Evolutionary conservation across 73 alveolate genomes (phyloP).

Genomic region (Blepharisma stoltei): DNA sequence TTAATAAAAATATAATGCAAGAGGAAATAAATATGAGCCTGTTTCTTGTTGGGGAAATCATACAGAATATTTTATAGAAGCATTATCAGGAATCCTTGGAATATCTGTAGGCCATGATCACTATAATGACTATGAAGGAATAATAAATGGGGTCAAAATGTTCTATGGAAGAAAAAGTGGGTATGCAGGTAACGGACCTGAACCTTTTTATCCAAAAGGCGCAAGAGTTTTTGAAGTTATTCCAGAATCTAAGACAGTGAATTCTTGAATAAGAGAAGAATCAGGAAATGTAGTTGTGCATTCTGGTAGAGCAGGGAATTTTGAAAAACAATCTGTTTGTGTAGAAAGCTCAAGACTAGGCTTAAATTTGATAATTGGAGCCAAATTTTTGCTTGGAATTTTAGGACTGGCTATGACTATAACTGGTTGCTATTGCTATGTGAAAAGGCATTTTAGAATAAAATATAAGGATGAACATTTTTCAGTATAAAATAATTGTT

Average conservation of each 20-base stretch:
- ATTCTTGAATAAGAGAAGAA: conserved; percentile 49
- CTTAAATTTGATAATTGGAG: too few relatives aligned
- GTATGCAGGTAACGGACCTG: conserved; percentile 46
- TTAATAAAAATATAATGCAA: too few relatives aligned
- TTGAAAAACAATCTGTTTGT: background rate
- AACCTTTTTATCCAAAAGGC: conserved; percentile 27
- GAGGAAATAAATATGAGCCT: conserved; percentile 47
- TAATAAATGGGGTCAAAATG: conserved; percentile 32
- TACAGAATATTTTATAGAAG: conserved; percentile 48
- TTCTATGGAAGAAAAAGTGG: conserved; percentile 67
- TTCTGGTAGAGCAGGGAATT: background rate
- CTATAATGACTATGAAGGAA: conserved; percentile 48
- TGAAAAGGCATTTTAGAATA: too few relatives aligned
- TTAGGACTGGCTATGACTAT: too few relatives aligned
- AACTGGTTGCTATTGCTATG: too few relatives aligned
- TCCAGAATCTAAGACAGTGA: conserved; percentile 14
- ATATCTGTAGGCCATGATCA: conserved; percentile 59
- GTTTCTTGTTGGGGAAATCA: conserved; percentile 45
- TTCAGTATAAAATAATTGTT: too few relatives aligned
- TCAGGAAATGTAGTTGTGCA: conserved; percentile 19
- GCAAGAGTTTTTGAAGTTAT: conserved; percentile 45
- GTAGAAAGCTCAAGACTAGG: background rate
- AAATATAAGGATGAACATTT: too few relatives aligned
- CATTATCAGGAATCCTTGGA: conserved; percentile 36
- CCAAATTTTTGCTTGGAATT: too few relatives aligned